Conservation (phyloP, 2,329 filamentous ascomycete genomes). For the Colletotrichum lindemuthianum region DNA sequence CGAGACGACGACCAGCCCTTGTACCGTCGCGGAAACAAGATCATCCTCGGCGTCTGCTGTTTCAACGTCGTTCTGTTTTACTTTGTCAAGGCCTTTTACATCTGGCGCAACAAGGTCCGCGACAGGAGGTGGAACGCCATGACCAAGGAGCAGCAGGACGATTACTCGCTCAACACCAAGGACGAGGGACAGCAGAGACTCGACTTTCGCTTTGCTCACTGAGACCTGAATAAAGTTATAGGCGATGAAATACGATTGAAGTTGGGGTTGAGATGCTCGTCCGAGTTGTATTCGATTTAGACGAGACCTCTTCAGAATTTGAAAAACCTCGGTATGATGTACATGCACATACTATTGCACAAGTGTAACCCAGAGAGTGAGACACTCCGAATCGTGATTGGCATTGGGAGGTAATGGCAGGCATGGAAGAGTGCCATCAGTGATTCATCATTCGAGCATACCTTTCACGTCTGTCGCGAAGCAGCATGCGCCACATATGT, state of each 20-base stretch:
- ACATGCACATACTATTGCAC: too few species aligned
- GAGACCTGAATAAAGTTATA: conserved; percentile 8
- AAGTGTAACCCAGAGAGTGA: too few species aligned
- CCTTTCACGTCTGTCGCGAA: too few species aligned
- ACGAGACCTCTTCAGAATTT: too few species aligned
- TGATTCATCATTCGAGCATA: too few species aligned
- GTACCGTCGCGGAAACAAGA: conserved; percentile 60
- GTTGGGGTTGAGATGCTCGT: too few species aligned
- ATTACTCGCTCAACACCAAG: conserved; percentile 59
- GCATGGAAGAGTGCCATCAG: too few species aligned
- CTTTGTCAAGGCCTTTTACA: conserved; percentile 56
- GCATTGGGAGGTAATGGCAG: too few species aligned
- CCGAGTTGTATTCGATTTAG: too few species aligned
- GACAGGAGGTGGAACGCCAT: conserved; percentile 55
- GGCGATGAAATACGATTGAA: not conserved
- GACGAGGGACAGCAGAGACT: conserved; percentile 65
- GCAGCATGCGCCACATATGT: too few species aligned
- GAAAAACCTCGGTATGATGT: too few species aligned
- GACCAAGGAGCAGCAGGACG: conserved; percentile 55
- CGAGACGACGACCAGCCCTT: conserved; percentile 64
- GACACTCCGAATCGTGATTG: too few species aligned
- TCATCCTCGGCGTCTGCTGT: conserved; percentile 57
- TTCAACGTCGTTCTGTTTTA: conserved; percentile 59
- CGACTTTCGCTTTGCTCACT: conserved; percentile 64
- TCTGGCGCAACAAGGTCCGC: conserved; percentile 57